Conservation (phyloP, 1,284 basidiomycete genomes). For the Moesziomyces sp. region DNA sequence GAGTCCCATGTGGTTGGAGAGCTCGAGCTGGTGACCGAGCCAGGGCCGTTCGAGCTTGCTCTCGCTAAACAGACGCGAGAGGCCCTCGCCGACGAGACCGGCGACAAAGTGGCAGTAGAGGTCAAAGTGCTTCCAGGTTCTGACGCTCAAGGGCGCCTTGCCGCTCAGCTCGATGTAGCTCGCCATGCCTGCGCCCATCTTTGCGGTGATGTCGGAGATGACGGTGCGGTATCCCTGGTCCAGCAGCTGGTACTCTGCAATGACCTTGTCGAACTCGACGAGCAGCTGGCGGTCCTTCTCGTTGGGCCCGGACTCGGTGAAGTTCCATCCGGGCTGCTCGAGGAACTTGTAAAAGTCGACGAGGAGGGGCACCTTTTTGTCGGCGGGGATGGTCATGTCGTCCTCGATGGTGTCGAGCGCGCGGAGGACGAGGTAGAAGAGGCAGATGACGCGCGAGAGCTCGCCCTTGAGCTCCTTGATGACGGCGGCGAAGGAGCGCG, state of each 20-base stretch:
- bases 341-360: conserved; percentile 85
- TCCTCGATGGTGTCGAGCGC: conserved; percentile 97
- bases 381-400: conserved; percentile 93
- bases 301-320: conserved; percentile 80
- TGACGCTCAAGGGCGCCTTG: conserved; percentile 50
- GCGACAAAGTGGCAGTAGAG: conserved; percentile 99
- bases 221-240: conserved; percentile 76
- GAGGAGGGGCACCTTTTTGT: conserved; percentile 86
- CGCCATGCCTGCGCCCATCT: conserved; percentile 94
- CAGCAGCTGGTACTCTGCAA: conserved; percentile 79
- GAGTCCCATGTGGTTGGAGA: conserved; percentile 95
- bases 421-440: conserved; percentile 94
- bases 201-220: conserved; percentile 77
- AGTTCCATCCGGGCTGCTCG: conserved; percentile 87
- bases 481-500: conserved; percentile 89
- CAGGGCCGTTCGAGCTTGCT: conserved; percentile 84
- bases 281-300: conserved; percentile 92
- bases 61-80: conserved; percentile 88
- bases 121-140: conserved; percentile 79
- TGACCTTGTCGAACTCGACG: conserved; percentile 84
- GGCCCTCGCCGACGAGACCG: conserved; percentile 95
- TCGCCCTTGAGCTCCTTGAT: conserved; percentile 98
- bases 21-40: conserved; percentile 82
- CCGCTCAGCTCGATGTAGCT: conserved; percentile 74
- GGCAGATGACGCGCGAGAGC: conserved; percentile 84